Percentiles rank a stretch among this genome's conserved stretches.
These are phyloP conservation scores for Cyberlindnera veronae DNA, from an alignment of 805 yeast species.

Conservation along the genomic window DNA sequence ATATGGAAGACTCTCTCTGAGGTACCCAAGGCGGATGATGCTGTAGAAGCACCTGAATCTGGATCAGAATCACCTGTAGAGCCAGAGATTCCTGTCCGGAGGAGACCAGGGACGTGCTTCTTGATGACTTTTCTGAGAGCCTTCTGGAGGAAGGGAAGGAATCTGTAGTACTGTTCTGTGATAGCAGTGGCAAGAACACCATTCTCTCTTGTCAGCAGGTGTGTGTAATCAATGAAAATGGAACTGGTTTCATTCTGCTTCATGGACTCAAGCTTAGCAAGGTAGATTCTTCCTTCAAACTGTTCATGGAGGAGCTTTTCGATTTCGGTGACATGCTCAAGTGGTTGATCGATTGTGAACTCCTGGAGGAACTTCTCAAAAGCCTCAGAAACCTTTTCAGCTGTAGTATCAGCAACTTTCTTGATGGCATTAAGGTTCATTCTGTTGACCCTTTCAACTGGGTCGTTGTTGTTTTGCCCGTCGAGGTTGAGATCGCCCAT, in stretches of 20 bases:
- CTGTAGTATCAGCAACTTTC: constrained; percentile 85
- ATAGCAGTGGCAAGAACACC: constrained; percentile 90
- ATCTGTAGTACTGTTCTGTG: constrained; percentile 87
- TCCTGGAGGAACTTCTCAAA: constrained; percentile 81
- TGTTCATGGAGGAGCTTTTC: constrained; percentile 33
- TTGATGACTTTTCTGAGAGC: constrained; percentile 74
- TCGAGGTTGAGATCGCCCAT: constrained; percentile 6
- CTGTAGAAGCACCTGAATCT: constrained; percentile 32
- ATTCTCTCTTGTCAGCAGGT: constrained; percentile 68
- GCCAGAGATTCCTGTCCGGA: constrained; percentile 42
- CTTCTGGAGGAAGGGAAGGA: constrained; percentile 75
- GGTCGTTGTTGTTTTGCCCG: constrained; percentile 13
- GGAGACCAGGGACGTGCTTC: constrained; percentile 68
- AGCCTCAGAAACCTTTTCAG: constrained; percentile 88
- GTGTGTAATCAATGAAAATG: constrained; percentile 80
- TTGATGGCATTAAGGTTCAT: constrained; percentile 68
- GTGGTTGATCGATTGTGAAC: constrained; percentile 41
- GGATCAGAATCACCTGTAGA: constrained; percentile 18
- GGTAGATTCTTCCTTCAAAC: constrained; percentile 57
- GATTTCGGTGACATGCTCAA: constrained; percentile 28
- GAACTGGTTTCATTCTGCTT: constrained; percentile 71
- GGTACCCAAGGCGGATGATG: constrained; percentile 42
- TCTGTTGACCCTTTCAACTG: constrained; percentile 39
- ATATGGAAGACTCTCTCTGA: constrained; percentile 82
- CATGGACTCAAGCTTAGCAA: constrained; percentile 81